Evolutionary conservation across 106 monocot species (phyloP), one percentile per base, ranked within the genome.

Genomic region (Dioscorea dumetorum): DNA sequence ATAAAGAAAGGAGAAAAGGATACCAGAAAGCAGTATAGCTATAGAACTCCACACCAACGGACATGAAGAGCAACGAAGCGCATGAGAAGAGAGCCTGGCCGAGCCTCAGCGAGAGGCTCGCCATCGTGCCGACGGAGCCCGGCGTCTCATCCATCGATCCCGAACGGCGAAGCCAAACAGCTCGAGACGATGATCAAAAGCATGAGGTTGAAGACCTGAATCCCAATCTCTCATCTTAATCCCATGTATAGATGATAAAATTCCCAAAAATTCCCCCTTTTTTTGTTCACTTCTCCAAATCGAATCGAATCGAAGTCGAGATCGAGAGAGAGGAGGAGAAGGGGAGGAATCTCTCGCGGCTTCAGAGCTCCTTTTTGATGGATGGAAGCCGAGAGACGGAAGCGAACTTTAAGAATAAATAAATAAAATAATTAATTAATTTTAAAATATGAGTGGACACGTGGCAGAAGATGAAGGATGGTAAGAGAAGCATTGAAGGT

Each of bases 1-100:
- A n/a, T n/a, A n/a, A n/a, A 63, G 62, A 33, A 19, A 66, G 19
- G 12, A 48, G 64, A n/a, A 4, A 41, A 9, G 20, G 22, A 2
- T 77, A 80, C 80, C 80, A 80, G 24, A 80, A 80, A 52, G 80
- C 62, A 22, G 87, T 80, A 71, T 83, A 74, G 77, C 74, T 77
- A 24, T 83, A 83, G 83, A 87, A 87, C 24, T 87, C 80, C 34
- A 83, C 80, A 16, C 80, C 83, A 19, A 80, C 77, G 68, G 87
- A 80, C 80, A 83, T 87, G 72, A 87, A 74, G 22, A 87, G 77
- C 22, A 87, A 74, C 5, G 83, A 79, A 9, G 83, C 79, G 20
- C 67, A 63, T 48, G 87, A 80, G 77, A 87, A 87, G 71, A 83
- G 57, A 2, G 83, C 71, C 68, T 83, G 87, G 8, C 87, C 87